Percentiles rank a stretch among this genome's conserved stretches.
These are phyloP conservation scores for Musa balbisiana DNA, from an alignment of 202 grass and related monocot species.

Conservation along the genomic window DNA sequence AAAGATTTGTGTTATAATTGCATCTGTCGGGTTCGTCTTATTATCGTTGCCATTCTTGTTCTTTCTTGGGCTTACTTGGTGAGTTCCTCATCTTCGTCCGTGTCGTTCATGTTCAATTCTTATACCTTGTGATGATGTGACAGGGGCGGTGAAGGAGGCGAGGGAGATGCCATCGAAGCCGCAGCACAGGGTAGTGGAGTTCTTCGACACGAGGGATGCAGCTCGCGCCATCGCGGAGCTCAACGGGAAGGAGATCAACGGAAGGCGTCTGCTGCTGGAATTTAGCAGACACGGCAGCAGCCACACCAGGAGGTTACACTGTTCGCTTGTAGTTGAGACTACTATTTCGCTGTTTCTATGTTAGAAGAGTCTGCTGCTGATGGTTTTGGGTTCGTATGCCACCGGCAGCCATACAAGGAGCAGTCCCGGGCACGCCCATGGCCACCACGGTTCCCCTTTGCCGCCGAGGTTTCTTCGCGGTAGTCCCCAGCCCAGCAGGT, in stretches of 20 bases:
- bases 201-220: constrained; percentile 85
- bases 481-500: constrained; percentile 3
- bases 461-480: constrained; percentile 54
- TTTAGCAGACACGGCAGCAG: constrained; percentile 40
- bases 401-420: constrained; percentile 18
- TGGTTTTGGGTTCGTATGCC: not conserved
- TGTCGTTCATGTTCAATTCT: too few species aligned
- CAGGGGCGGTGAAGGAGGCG: constrained; percentile 80
- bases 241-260: constrained; percentile 69
- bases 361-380: not conserved
- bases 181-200: constrained; percentile 73
- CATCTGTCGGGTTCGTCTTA: not conserved
- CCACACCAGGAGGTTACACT: constrained; percentile 8
- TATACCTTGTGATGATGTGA: not conserved
- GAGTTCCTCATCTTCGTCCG: too few species aligned
- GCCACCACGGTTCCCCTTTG: constrained; percentile 37
- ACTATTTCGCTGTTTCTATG: too few species aligned
- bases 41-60: not conserved
- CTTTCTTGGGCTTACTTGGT: not conserved
- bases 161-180: constrained; percentile 64
- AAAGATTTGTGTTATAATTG: not conserved
- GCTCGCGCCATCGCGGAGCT: constrained; percentile 53
- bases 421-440: constrained; percentile 1
- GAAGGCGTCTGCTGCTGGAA: constrained; percentile 62
- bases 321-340: too few species aligned